Conservation (phyloP, 192 early-diverging fungal genomes). For the Coemansia sp. region DNA sequence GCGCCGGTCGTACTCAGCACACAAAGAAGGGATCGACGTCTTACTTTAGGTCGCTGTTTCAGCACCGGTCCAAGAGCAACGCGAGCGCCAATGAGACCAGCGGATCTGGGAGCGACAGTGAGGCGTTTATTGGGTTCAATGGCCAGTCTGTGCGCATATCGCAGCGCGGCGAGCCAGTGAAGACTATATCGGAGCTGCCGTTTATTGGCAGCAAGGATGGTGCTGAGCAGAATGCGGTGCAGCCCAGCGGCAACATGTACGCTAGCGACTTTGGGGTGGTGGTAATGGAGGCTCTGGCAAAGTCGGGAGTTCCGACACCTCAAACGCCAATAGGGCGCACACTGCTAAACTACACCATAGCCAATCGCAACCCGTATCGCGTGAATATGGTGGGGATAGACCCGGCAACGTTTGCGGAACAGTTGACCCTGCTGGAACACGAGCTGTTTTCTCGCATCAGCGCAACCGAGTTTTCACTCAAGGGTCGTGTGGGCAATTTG, state of each 20-base stretch:
- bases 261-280: constrained; percentile 51
- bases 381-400: constrained; percentile 52
- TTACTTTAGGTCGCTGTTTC: constrained; percentile 51
- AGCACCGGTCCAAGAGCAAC: constrained; percentile 30
- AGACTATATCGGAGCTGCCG: not conserved
- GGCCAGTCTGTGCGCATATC: constrained; percentile 21
- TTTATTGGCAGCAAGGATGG: constrained; percentile 3
- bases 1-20: constrained; percentile 14
- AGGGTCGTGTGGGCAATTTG: constrained; percentile 48
- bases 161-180: constrained; percentile 16
- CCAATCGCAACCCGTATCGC: constrained; percentile 51
- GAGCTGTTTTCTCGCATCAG: constrained; percentile 62
- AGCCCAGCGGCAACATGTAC: constrained; percentile 52
- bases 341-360: constrained; percentile 46
- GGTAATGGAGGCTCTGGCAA: constrained; percentile 52
- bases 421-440: constrained; percentile 76
- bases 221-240: constrained; percentile 11
- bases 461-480: constrained; percentile 63
- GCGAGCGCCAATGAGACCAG: constrained; percentile 6
- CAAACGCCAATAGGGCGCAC: constrained; percentile 46
- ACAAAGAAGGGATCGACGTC: constrained; percentile 47
- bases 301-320: constrained; percentile 53
- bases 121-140: constrained; percentile 11
- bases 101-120: constrained; percentile 13
- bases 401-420: constrained; percentile 65